Base-by-base conservation (phyloP, 2,329 filamentous ascomycete genomes). In the Aspergillus cejpii region DNA sequence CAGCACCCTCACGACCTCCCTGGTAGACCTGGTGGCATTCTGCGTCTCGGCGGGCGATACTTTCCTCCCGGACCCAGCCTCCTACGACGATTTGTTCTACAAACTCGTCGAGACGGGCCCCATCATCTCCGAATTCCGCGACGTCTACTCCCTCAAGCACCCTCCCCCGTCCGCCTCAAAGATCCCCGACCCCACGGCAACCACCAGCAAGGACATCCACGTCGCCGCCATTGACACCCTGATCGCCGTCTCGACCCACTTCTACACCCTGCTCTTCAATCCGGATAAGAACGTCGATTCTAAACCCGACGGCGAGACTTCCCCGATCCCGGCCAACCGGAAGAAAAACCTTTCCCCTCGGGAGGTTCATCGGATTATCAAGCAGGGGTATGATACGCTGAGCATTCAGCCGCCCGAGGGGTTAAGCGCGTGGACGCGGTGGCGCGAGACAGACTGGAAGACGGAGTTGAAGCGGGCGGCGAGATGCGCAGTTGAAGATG, bases 1-100 rank as follows among this genome's bases (percentile, higher is more conserved):
- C n/a, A 76, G 83, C 34, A 79, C 78, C 8, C 76, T 97, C 20
- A 79, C 94, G 12, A 82, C 85, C 55, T 78, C 83, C 26, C 78
- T 95, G 1, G 83, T 92, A 41, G 89, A 92, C 59, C 73, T 96
- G 5, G 74, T 96, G 29, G 87, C 87, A 1, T 77, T 96, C 29
- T 86, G 87, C 2, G 75, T 98, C 6, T 92, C 87, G 1, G 80
- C 82, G 2, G 92, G 92, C 5, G 92, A 97, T 64, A 83, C 85
- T 2, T 97, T 98, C 67, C 76, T 98, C 6, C 92, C 91, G 0
- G 87, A 86, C 23, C 83, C 89, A 0, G 79, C 85, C 14, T 83
- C 87, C 1, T 97, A 97, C 66, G 92, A 98, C 58, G 92, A 98
- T 60, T 75, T 98, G 0, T 97, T 98, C 70, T 98, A 98, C 78